phyloP scores from a whole-genome alignment of 106 monocot genomes.

The Chionographis japonica region DNA sequence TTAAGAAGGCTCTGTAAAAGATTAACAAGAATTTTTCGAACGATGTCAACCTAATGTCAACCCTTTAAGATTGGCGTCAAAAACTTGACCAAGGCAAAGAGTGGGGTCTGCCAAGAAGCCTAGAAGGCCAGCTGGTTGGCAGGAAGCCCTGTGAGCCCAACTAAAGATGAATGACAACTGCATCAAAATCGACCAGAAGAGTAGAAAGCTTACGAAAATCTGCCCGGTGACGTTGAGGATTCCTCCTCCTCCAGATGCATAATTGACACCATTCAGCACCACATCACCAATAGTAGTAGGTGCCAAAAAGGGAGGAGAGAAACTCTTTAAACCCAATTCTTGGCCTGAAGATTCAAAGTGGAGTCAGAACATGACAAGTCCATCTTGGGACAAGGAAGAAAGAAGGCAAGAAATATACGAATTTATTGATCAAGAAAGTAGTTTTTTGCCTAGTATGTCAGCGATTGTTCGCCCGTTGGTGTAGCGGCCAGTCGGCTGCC shows the following conservation, averaged over 20 bases:
- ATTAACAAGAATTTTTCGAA: too few species aligned
- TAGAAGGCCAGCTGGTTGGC: too few species aligned
- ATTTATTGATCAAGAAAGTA: background rate
- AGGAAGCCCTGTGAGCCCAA: too few species aligned
- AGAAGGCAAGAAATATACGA: background rate
- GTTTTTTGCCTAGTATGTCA: slow-evolving; percentile 43
- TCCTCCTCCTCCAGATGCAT: slow-evolving; percentile 63
- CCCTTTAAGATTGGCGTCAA: too few species aligned
- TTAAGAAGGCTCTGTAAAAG: too few species aligned
- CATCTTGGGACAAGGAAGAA: background rate
- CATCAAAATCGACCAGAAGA: background rate
- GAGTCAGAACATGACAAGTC: background rate
- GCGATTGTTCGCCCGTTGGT: slow-evolving; percentile 55
- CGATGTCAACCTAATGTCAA: too few species aligned
- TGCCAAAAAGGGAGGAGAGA: slow-evolving; percentile 42
- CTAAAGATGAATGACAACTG: background rate
- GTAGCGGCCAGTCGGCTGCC: slow-evolving; percentile 47
- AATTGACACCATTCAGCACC: slow-evolving; percentile 53
- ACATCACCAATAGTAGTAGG: slow-evolving; percentile 30
- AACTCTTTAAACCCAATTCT: slow-evolving; percentile 21
- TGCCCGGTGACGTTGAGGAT: slow-evolving; percentile 50
- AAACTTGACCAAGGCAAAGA: too few species aligned
- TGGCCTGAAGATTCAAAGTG: slow-evolving; percentile 22
- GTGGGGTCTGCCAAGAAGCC: too few species aligned
- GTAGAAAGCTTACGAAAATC: slow-evolving; percentile 36